Base-by-base conservation (phyloP, 1,284 basidiomycete genomes). In the Xanthoconium separans region DNA sequence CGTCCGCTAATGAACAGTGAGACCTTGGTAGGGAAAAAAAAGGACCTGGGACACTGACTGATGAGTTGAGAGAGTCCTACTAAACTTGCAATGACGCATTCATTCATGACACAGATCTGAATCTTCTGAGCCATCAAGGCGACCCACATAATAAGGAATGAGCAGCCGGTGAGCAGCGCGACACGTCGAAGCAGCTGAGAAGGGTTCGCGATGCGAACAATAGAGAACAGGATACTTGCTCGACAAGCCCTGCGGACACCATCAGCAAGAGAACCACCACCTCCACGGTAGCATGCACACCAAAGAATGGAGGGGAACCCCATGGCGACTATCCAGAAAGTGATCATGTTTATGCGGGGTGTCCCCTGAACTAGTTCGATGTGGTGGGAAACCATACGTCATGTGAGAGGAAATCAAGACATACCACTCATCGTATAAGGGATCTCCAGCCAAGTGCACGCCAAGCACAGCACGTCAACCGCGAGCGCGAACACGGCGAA, bases 61-160 rank as follows among this genome's bases (percentile, higher is more conserved):
- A 66, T 46, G n/a, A 66, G 48, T 36, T 63, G 56, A 22, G 57
- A 48, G 18, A 64, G 1, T 16, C 41, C 65, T 0, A 64, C 54
- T 2, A 57, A 47, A 7, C 1, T 12, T 0, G 20, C 24, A 6
- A 60, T 15, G 2, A 6, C 0, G 40, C 68, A 70, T 0, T 3
- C 2, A 2, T 51, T 1, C 0, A 13, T 6, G 31, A 47, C 0
- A 27, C 67, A 69, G 11, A 57, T 41, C 3, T 39, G 20, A 16
- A 61, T 43, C 24, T 33, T 64, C 43, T 66, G 65, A 15, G 15
- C 40, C 0, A 68, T 30, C 48, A 63, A 9, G 2, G 49, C 58
- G 15, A 27, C 43, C 59, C 66, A 70, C 68, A 69, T 68, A 44
- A 50, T 7, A 10, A 53, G 3, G 27, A 70, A 70, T 4, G 55